Conservation (phyloP, 305 asterid species). For the Solanum hybrid region DNA sequence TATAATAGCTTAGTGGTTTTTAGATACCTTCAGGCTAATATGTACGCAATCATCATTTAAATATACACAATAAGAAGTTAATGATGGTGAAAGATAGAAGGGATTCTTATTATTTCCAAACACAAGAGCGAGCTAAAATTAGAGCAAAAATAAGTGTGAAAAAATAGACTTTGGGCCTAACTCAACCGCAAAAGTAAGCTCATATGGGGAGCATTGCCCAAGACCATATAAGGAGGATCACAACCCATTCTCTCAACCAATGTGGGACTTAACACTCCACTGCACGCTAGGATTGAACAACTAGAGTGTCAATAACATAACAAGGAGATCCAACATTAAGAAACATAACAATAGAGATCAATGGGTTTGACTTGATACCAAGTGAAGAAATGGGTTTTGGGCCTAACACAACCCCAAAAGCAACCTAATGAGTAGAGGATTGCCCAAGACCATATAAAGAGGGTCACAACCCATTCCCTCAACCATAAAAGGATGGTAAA, state of each 20-base stretch:
- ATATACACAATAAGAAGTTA: neutral
- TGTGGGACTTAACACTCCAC: neutral
- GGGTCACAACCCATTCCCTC: neutral
- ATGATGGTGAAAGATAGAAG: neutral
- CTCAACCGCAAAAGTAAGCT: neutral
- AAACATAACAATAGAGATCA: neutral
- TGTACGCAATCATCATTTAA: neutral
- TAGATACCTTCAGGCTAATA: neutral
- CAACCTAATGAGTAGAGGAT: neutral
- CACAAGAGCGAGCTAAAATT: neutral
- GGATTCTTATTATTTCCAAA: neutral
- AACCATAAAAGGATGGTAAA: neutral
- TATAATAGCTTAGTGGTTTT: neutral
- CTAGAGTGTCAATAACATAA: neutral
- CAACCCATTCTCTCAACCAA: neutral
- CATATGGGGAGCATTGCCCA: neutral
- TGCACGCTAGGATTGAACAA: neutral
- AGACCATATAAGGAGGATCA: neutral
- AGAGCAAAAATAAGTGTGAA: neutral
- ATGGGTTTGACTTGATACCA: neutral
- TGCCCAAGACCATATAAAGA: neutral
- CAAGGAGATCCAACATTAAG: neutral
- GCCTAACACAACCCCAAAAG: neutral
- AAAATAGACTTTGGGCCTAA: neutral
- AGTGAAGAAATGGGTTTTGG: neutral